A percentile compares a stretch with the other conserved stretches of the same genome.
Evolutionary conservation across 192 early-diverging fungal genomes (phyloP).

Genomic region (Geranomyces michiganensis): DNA sequence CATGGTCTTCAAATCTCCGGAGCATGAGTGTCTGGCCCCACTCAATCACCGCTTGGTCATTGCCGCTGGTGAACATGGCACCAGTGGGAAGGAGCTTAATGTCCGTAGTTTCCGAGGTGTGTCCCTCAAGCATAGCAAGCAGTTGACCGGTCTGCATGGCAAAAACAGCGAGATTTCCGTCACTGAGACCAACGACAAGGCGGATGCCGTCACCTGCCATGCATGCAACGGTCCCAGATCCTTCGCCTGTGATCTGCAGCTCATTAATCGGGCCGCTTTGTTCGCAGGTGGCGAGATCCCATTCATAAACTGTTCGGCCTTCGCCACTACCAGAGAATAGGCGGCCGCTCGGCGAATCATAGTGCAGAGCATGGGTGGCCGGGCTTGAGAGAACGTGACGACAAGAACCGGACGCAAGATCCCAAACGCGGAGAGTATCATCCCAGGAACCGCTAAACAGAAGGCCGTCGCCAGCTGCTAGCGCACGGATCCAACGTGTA

Average conservation of each 20-base stretch:
- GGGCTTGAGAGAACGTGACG: slow-evolving; percentile 10
- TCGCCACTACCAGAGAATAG: slow-evolving; percentile 27
- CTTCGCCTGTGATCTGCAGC: background rate
- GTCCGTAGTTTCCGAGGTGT: slow-evolving; percentile 15
- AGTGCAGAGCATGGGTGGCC: slow-evolving; percentile 8
- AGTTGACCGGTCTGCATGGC: slow-evolving; percentile 22
- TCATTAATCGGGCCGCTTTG: slow-evolving; percentile 15
- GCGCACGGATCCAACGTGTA: slow-evolving; percentile 22
- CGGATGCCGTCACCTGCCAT: slow-evolving; percentile 23
- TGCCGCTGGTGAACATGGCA: slow-evolving; percentile 26
- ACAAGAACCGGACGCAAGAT: slow-evolving; percentile 23
- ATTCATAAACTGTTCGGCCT: slow-evolving; percentile 10
- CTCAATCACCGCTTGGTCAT: slow-evolving; percentile 25
- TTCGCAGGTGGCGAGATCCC: slow-evolving; percentile 2
- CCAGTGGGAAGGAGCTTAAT: background rate
- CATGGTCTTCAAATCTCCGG: slow-evolving; percentile 33
- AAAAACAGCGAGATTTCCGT: slow-evolving; percentile 31
- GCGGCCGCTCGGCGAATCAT: background rate
- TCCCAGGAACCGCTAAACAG: slow-evolving; percentile 42
- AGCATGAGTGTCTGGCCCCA: slow-evolving; percentile 29
- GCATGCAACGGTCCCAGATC: slow-evolving; percentile 14
- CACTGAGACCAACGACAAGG: slow-evolving; percentile 35
- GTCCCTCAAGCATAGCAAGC: slow-evolving; percentile 18
- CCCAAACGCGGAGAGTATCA: slow-evolving; percentile 37
- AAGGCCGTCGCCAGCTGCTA: slow-evolving; percentile 17